Evolutionary conservation across 805 yeast species (phyloP), one percentile per base, ranked within the genome.

Genomic region (Kodamaea neixiangensis): DNA sequence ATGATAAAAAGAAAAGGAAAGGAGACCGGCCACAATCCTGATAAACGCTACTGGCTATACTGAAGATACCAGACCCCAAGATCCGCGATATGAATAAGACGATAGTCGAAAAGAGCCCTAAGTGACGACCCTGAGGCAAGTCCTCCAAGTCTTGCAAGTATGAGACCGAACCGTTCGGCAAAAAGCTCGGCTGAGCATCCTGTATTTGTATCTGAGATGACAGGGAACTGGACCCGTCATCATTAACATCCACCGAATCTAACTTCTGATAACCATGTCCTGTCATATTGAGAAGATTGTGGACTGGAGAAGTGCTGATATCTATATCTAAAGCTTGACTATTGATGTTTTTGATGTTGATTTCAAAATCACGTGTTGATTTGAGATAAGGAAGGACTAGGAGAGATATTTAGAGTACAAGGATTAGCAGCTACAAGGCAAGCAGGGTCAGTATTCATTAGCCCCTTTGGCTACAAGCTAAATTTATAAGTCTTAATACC

Each of bases 51-150:
- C 87, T 78, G 0, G 92, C 86, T 1, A 85, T 80, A 6, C 91
- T 85, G 69, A 87, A 85, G 7, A 87, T 86, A 0, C 94, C 94
- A 0, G 91, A 84, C 0, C 96, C 94, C 10, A 87, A 71, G 39
- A 87, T 87, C 53, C 92, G 70, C 13, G 89, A 81, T 5, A 87
- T 75, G 58, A 85, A 83, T 51, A 86, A 50, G 11, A 85, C 76
- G 38, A 83, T 75, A 0, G 89, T 84, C 5, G 90, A 82, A 57
- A 78, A 85, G 2, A 85, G 64, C 0, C 93, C 93, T 53, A 87
- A 64, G 65, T 86, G 90, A 35, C 93, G 71, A 1, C 93, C 93
- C 57, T 85, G 90, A 0, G 92, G 92, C 1, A 79, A 66, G 18
- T 80, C 84, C 56, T 80, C 83, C 15, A 68, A 61, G 34, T 66